phyloP scores from a whole-genome alignment of 2,329 filamentous ascomycete species.

The Fusarium sp. region DNA sequence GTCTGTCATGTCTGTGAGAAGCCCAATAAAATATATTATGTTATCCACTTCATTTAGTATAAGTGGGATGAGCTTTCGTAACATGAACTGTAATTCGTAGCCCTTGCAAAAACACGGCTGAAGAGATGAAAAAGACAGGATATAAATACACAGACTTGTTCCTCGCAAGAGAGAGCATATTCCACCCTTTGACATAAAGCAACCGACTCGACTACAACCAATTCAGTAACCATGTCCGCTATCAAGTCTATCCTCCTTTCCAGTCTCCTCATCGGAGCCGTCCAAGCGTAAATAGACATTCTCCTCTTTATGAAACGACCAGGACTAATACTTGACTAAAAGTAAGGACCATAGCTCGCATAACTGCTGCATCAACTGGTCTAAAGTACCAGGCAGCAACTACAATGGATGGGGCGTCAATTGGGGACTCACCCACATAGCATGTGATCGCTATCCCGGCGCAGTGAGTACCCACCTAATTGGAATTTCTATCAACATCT shows the following conservation, averaged over 20 bases:
- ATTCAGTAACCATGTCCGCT: accelerated
- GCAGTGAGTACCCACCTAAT: no score
- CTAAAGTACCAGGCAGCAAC: no score
- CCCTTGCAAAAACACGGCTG: not conserved
- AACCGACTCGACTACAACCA: accelerated
- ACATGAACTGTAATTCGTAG: not conserved
- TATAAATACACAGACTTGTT: not conserved
- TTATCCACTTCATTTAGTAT: not conserved
- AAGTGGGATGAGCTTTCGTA: not conserved
- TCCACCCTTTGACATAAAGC: no score
- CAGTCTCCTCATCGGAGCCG: not conserved
- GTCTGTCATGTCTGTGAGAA: not conserved
- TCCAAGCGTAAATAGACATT: not conserved
- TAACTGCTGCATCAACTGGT: no score
- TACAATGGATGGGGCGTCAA: no score
- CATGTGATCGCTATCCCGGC: no score
- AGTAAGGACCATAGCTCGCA: not conserved
- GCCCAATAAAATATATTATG: not conserved
- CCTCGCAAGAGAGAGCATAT: not conserved
- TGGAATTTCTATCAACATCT: no score
- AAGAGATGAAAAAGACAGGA: accelerated
- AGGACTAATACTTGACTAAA: not conserved
- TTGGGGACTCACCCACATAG: no score
- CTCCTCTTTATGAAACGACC: not conserved
- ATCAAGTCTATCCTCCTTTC: not conserved